Evolutionary conservation across 140 eudicot species (phyloP).

Genomic region (Oenanthe javanica): DNA sequence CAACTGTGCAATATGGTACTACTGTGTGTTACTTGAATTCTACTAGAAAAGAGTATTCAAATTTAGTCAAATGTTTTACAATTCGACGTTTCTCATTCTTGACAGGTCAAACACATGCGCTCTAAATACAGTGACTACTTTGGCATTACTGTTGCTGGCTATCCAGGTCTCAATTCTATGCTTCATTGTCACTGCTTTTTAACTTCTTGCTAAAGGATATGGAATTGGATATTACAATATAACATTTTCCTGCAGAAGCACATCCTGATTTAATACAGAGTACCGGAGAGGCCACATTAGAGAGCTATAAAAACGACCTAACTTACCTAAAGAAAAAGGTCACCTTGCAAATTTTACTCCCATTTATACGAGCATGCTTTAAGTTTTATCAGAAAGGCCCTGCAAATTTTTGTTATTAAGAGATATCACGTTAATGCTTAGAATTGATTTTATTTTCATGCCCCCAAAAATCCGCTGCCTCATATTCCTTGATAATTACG

Average conservation of each 20-base stretch:
- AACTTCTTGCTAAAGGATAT: not conserved
- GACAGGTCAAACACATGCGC: constrained; percentile 86
- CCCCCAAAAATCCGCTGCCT: too few relatives aligned
- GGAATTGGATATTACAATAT: not conserved
- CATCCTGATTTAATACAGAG: constrained; percentile 85
- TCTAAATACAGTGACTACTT: constrained; percentile 77
- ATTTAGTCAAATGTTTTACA: not conserved
- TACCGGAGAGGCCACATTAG: constrained; percentile 68
- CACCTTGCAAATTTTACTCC: not conserved
- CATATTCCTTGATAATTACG: too few relatives aligned
- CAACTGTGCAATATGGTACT: not conserved
- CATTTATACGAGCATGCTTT: not conserved
- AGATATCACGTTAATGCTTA: not conserved
- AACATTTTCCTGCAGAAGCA: constrained; percentile 55
- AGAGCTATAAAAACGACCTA: constrained; percentile 68
- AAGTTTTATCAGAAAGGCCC: not conserved
- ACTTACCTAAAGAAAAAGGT: constrained; percentile 95
- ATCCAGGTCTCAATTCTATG: constrained; percentile 59
- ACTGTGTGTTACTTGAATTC: not conserved
- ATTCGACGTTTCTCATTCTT: constrained; percentile 1
- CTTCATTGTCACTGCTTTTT: not conserved
- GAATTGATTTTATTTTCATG: not conserved
- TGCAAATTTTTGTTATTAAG: not conserved
- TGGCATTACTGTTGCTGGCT: constrained; percentile 98
- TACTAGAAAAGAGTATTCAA: not conserved